Conservation (phyloP, 1,284 basidiomycete species). For the Puccinia horiana region DNA sequence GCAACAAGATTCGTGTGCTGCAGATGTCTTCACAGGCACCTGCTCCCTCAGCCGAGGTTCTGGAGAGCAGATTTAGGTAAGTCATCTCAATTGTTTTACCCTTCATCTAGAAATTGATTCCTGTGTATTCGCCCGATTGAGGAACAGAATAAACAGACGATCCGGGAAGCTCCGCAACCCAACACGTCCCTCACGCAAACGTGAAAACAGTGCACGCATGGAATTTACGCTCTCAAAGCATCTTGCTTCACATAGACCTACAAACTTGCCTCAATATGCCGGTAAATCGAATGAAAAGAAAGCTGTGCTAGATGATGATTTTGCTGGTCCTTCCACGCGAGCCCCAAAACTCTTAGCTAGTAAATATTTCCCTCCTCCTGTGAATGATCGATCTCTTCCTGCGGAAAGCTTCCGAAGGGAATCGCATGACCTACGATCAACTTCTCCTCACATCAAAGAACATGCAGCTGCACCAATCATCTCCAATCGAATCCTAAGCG, state of each 20-base stretch:
- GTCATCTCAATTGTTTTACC: background rate
- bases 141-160: background rate
- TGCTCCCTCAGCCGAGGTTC: background rate
- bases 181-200: background rate
- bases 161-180: background rate
- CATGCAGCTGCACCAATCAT: too few relatives aligned
- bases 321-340: background rate
- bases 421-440: background rate
- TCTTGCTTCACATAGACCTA: background rate
- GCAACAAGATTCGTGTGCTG: background rate
- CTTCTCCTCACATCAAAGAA: background rate
- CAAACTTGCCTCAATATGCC: too few relatives aligned
- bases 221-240: background rate
- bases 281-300: background rate
- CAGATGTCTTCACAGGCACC: slow-evolving; percentile 46
- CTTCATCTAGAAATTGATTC: background rate
- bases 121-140: background rate
- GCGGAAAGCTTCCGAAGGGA: background rate
- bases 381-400: background rate
- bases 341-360: background rate
- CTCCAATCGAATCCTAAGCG: background rate
- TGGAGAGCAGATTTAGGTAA: background rate
- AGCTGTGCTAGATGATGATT: background rate
- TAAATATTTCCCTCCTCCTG: slow-evolving; percentile 4
- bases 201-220: background rate